Conservation (phyloP, 306 rosid species). For the Lupinus albus region DNA sequence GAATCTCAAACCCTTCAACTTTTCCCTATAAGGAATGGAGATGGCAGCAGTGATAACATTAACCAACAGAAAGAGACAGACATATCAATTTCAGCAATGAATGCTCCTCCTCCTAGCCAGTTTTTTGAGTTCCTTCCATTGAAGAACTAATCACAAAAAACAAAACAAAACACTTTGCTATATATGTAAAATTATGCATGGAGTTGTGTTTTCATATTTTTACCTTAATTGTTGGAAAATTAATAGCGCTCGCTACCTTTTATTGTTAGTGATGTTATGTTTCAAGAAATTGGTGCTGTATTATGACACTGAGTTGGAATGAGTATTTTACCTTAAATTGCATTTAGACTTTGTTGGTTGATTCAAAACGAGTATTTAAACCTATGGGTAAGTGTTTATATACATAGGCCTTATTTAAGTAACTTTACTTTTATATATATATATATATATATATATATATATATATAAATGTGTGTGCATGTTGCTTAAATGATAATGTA, state of each 20-base stretch:
- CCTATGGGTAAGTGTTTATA: slow-evolving; percentile 35
- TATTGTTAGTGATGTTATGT: slow-evolving; percentile 53
- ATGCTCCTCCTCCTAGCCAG: slow-evolving; percentile 51
- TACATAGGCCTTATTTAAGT: slow-evolving; percentile 48
- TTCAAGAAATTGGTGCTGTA: slow-evolving; percentile 41
- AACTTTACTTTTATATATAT: no score
- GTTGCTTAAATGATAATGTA: neutral
- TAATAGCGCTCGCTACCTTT: slow-evolving; percentile 24
- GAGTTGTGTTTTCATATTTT: slow-evolving; percentile 30
- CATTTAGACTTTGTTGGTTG: slow-evolving; percentile 69
- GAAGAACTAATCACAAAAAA: slow-evolving; percentile 37
- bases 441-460: no score
- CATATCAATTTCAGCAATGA: slow-evolving; percentile 51
- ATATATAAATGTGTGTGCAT: no score
- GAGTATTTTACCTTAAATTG: slow-evolving; percentile 63
- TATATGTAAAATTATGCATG: slow-evolving; percentile 37
- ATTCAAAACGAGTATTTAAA: slow-evolving; percentile 39
- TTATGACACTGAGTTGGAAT: slow-evolving; percentile 27
- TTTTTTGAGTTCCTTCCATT: slow-evolving; percentile 52
- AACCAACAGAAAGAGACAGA: slow-evolving; percentile 54
- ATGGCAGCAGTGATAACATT: slow-evolving; percentile 34
- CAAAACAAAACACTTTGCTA: slow-evolving; percentile 21
- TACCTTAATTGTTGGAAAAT: slow-evolving; percentile 47
- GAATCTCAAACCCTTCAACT: slow-evolving; percentile 85
- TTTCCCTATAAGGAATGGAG: slow-evolving; percentile 65